These are phyloP conservation scores for Fraxinus sp. DNA, from an alignment of 305 asterid genomes.

Conservation along the genomic window DNA sequence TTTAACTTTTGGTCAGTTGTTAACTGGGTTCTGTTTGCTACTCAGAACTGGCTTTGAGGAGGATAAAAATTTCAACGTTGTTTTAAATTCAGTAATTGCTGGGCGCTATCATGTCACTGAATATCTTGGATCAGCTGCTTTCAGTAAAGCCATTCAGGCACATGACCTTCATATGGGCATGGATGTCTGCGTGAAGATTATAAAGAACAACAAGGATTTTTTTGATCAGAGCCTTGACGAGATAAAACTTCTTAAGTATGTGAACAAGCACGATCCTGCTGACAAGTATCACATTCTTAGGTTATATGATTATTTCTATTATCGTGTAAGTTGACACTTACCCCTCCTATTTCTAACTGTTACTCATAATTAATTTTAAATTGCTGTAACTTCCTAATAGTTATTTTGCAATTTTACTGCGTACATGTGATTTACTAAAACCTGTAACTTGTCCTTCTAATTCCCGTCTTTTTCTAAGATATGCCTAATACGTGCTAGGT, in stretches of 20 bases:
- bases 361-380: not conserved
- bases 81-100: conserved; percentile 88
- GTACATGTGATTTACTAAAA: not conserved
- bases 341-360: conserved; percentile 5
- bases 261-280: conserved; percentile 92
- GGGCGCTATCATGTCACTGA: conserved; percentile 99
- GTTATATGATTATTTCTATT: conserved; percentile 91
- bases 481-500: not conserved
- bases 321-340: conserved; percentile 65
- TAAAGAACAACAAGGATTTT: conserved; percentile 94
- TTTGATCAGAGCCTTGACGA: conserved; percentile 99
- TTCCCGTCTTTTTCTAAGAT: not conserved
- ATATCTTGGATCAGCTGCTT: conserved; percentile 99
- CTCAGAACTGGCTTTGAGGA: conserved; percentile 97
- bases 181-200: conserved; percentile 95
- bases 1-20: conserved; percentile 2
- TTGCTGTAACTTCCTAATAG: not conserved
- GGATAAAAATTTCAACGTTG: conserved; percentile 93
- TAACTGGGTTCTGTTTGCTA: conserved; percentile 32
- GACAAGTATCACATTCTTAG: conserved; percentile 96
- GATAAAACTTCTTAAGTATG: conserved; percentile 96
- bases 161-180: conserved; percentile 98
- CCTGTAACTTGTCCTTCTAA: not conserved
- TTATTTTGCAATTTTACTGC: not conserved
- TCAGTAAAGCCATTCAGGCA: conserved; percentile 99